phyloP scores from a whole-genome alignment of 2,329 filamentous ascomycete species.

The Ascochyta koolunga region DNA sequence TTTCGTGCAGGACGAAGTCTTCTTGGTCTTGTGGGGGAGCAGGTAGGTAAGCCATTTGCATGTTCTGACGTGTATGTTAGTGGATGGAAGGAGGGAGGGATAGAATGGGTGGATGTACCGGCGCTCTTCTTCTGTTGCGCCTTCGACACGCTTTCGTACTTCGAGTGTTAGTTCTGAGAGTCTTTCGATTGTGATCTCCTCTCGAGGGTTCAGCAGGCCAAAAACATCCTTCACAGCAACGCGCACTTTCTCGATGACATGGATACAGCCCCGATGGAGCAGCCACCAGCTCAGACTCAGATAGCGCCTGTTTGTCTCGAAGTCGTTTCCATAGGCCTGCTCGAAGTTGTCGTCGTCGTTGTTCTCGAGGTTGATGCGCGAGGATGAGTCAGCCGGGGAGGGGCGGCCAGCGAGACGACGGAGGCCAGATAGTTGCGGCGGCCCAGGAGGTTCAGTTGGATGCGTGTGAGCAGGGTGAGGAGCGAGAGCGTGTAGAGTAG shows the following conservation, averaged over 20 bases:
- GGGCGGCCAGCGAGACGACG: constrained; percentile 87
- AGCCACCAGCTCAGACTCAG: constrained; percentile 99
- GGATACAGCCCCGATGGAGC: constrained; percentile 85
- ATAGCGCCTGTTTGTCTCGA: constrained; percentile 93
- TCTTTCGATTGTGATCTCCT: constrained; percentile 80
- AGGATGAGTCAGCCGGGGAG: constrained; percentile 64
- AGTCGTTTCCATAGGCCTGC: constrained; percentile 87
- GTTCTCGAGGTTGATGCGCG: constrained; percentile 88
- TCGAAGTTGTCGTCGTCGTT: constrained; percentile 87
- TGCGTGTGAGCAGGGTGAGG: constrained; percentile 87
- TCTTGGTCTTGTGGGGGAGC: constrained; percentile 82
- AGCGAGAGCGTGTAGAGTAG: constrained; percentile 89
- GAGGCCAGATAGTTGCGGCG: constrained; percentile 94
- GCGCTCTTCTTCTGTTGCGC: constrained; percentile 68
- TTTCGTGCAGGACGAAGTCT: constrained; percentile 81
- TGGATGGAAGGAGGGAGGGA: neutral
- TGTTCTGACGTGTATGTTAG: constrained; percentile 44
- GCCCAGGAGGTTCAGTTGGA: constrained; percentile 95
- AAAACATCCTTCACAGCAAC: constrained; percentile 89
- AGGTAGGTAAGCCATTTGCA: constrained; percentile 83
- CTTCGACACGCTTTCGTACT: constrained; percentile 85
- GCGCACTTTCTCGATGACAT: constrained; percentile 81
- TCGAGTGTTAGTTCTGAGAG: constrained; percentile 82
- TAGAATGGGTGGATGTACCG: constrained; percentile 47
- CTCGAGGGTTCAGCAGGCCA: constrained; percentile 84